A percentile compares a stretch with the other conserved stretches of the same genome.
phyloP scores from a whole-genome alignment of 225 moss, liverwort and hornwort species.

The Polytrichum formosum region DNA sequence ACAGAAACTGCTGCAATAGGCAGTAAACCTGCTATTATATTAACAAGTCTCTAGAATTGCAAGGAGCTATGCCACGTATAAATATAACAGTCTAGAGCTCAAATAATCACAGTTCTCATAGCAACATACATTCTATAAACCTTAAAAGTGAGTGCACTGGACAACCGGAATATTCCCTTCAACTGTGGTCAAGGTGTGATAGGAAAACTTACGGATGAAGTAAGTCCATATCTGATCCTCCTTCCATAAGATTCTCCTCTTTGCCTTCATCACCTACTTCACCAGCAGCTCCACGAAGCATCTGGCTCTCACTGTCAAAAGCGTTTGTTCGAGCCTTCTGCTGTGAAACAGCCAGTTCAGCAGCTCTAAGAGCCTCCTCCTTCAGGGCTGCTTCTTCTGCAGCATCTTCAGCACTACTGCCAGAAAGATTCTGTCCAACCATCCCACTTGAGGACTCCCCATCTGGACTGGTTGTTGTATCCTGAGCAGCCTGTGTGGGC shows the following conservation, averaged over 20 bases:
- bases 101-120: too few relatives aligned
- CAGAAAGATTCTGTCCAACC: conserved; percentile 17
- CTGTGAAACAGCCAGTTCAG: conserved; percentile 64
- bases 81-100: too few relatives aligned
- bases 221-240: conserved; percentile 76
- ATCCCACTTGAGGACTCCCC: conserved; percentile 17
- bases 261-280: conserved; percentile 24
- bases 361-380: conserved; percentile 74
- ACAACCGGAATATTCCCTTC: too few relatives aligned
- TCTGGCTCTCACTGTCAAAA: conserved; percentile 81
- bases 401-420: conserved; percentile 42
- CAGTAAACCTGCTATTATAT: too few relatives aligned
- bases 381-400: conserved; percentile 79
- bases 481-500: conserved; percentile 33
- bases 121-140: too few relatives aligned
- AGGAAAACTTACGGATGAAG: conserved; percentile 70
- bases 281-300: conserved; percentile 65
- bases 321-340: conserved; percentile 66
- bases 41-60: too few relatives aligned
- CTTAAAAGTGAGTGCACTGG: too few relatives aligned
- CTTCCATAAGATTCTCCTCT: conserved; percentile 44
- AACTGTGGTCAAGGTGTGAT: too few relatives aligned
- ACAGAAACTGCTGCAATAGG: too few relatives aligned
- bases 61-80: too few relatives aligned
- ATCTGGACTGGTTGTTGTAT: conserved; percentile 19